Evolutionary conservation across 495 filamentous ascomycete species (phyloP), one percentile per base, ranked within the genome.

Genomic region (Xylaria acuta): DNA sequence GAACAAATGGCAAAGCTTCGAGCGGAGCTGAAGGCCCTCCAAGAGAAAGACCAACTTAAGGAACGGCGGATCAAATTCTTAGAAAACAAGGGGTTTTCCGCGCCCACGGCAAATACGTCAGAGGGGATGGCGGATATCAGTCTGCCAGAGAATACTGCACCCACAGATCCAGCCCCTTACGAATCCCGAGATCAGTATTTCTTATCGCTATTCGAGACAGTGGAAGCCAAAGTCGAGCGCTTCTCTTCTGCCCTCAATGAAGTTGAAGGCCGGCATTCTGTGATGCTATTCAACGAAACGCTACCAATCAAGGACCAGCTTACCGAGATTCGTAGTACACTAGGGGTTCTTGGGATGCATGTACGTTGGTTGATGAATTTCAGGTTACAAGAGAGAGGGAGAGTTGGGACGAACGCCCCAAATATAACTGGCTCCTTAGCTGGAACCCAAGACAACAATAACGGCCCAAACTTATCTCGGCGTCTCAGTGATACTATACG

Each of bases 301-400:
- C 77, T 86, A 36, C 82, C 81, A 12, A 80, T 88, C 67, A 85
- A 85, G 64, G 84, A 88, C 41, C 85, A 88, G 67, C 78, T 89
- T 2, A 80, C 80, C n/a, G 86, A 89, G 69, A 78, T 89, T 38
- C 80, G 81, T 43, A 87, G 82, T 74, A 85, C 79, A n/a, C 79
- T 87, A 49, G 83, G 84, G 11, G 83, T 86, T 14, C 77, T 87
- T 16, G 81, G 82, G 45, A 87, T 88, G 86, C 86, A 89, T 69
- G 85, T 87, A 18, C 80, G 82, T 30, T 89, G 86, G 86, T 77
- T 88, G 67, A 83, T 88, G 83, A 86, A 83, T 45, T 82, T 83
- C 70, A 75, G 82, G 14, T 43, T 81, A 7, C 82, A 84, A 47
- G 82, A 84, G 58, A 79, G 80, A 7, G 75, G 76, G 7, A 54